Evolutionary conservation across 2,329 filamentous ascomycete species (phyloP), one percentile per base, ranked within the genome.

Genomic region (Diplodia corticola): DNA sequence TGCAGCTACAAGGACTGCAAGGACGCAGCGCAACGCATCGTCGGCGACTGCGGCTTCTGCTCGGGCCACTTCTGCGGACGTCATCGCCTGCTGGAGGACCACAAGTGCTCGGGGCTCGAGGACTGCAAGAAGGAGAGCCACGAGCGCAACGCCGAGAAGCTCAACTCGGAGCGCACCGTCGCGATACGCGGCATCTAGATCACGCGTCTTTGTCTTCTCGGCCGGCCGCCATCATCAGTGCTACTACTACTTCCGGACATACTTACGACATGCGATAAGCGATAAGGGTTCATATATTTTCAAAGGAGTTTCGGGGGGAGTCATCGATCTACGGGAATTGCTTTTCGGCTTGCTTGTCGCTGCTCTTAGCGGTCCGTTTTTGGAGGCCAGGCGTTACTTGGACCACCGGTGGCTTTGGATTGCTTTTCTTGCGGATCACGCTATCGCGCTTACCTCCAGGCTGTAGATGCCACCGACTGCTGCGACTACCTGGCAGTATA

Each of bases 111-210:
- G 70, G 93, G 93, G 48, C 84, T 99, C 66, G 95, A 98, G 83
- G 91, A 97, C 81, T 97, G 94, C 86, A 97, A 97, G 86, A 95
- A 96, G 84, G 93, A 97, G 79, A 94, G 92, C 55, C 92, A 97
- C 80, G 92, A 96, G 78, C 89, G 93, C 71, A 99, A 99, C 78
- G 91, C 92, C 67, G 91, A 93, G 70, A 93, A 96, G 82, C 84
- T 99, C 76, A 92, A 97, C 80, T 88, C 89, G 67, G 94, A 99
- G 85, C 86, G 94, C 76, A 99, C 95, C 54, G 90, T 94, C 70
- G 93, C 96, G 73, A 95, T 98, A 81, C 93, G 91, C 81, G 93
- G 93, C 69, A 89, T 96, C 78, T 97, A 71, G 73, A 15, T 24
- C 10, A n/a, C 40, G 12, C 40, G 24, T 20, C 35, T 5, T 26